These are phyloP conservation scores for Effrenium voratum DNA, from an alignment of 73 alveolate species.

Conservation along the genomic window DNA sequence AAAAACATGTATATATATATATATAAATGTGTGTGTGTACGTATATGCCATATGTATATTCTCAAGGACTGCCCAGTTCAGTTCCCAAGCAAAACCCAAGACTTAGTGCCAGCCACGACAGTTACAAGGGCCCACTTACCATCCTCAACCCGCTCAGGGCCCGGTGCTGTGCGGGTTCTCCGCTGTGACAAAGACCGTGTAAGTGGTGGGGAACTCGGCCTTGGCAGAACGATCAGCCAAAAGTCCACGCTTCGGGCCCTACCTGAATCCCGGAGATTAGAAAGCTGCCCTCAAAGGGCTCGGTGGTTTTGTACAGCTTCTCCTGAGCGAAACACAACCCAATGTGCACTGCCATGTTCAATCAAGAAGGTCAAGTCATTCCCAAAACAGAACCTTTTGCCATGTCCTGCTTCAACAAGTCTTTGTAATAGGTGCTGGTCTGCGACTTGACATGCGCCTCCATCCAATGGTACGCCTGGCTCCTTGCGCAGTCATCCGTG, in stretches of 20 bases:
- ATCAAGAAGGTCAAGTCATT: not conserved
- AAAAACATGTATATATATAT: too few species aligned
- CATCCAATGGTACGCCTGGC: slow-evolving; percentile 76
- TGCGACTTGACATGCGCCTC: slow-evolving; percentile 1
- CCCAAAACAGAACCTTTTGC: not conserved
- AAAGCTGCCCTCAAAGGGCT: slow-evolving; percentile 87
- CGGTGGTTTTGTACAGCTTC: slow-evolving; percentile 81
- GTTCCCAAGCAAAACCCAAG: too few species aligned
- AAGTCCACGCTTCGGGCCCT: not conserved
- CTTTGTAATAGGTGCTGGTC: slow-evolving; percentile 17
- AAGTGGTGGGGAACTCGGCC: slow-evolving; percentile 53
- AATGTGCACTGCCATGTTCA: not conserved
- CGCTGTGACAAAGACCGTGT: slow-evolving; percentile 80
- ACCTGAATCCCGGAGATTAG: slow-evolving; percentile 76
- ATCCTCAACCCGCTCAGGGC: not conserved
- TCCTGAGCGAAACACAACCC: not conserved
- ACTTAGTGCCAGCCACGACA: too few species aligned
- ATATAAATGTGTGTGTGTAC: too few species aligned
- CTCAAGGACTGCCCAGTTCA: too few species aligned
- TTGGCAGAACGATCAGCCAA: not conserved
- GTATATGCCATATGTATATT: too few species aligned
- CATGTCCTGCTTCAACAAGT: slow-evolving; percentile 59
- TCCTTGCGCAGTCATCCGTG: slow-evolving; percentile 2
- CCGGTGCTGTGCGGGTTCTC: slow-evolving; percentile 28
- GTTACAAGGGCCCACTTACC: too few species aligned